Evolutionary conservation across 129 eudicot genomes (phyloP).

Genomic region (sunflower (Helianthus annuus)): DNA sequence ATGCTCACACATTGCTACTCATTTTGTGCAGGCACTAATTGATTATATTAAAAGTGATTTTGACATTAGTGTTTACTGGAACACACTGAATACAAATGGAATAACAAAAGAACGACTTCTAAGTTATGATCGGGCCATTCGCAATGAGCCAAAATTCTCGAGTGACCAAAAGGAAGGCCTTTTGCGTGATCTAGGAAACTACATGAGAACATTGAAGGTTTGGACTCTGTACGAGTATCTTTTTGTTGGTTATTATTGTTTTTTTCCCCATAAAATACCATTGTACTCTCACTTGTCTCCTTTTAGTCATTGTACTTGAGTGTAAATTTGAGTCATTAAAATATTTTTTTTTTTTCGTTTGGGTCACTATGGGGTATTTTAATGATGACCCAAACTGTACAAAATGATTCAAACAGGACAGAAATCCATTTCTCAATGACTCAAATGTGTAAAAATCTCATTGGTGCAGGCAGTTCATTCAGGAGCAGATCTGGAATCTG

Average conservation of each 20-base stretch:
- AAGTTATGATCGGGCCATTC: conserved; percentile 58
- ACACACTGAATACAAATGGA: conserved; percentile 47
- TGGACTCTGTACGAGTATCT: not conserved
- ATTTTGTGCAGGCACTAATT: conserved; percentile 41
- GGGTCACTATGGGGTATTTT: conserved; percentile 10
- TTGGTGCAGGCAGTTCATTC: conserved; percentile 94
- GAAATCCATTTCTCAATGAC: not conserved
- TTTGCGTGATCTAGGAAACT: conserved; percentile 40
- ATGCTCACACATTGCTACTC: not conserved
- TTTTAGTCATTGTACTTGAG: not conserved
- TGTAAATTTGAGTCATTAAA: not conserved
- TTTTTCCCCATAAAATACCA: not conserved
- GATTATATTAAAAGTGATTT: conserved; percentile 51
- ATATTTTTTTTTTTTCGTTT: not conserved
- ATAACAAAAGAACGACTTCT: conserved; percentile 52
- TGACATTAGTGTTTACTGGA: conserved; percentile 49
- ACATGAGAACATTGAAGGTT: conserved; percentile 48
- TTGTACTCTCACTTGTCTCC: not conserved
- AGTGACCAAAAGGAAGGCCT: conserved; percentile 48
- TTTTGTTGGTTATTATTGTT: not conserved
- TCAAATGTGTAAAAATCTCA: not conserved
- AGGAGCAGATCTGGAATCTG: conserved; percentile 97
- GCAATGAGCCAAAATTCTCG: conserved; percentile 49
- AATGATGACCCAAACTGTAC: not conserved
- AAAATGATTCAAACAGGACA: not conserved